phyloP scores from a whole-genome alignment of 495 filamentous ascomycete genomes.

The Zalerion maritima region DNA sequence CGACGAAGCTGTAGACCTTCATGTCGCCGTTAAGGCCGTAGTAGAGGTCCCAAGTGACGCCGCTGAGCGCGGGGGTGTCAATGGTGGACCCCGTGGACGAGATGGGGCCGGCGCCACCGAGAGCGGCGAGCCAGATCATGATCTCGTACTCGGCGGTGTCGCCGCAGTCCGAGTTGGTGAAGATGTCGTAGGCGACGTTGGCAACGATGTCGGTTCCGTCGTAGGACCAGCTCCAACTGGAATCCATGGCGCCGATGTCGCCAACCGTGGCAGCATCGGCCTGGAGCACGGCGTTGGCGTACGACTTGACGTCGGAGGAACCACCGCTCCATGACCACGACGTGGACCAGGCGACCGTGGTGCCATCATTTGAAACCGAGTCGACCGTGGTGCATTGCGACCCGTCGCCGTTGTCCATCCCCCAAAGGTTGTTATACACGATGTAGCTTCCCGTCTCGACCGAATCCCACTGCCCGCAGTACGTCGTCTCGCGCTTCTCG shows the following conservation, averaged over 20 bases:
- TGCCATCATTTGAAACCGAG: constrained; percentile 24
- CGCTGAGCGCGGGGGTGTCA: constrained; percentile 37
- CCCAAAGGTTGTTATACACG: constrained; percentile 44
- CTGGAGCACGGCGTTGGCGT: constrained; percentile 35
- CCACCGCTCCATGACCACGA: constrained; percentile 43
- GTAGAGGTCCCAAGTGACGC: constrained; percentile 38
- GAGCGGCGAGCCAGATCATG: constrained; percentile 55
- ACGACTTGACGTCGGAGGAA: constrained; percentile 42
- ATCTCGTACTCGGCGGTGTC: constrained; percentile 45
- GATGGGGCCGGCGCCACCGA: constrained; percentile 49
- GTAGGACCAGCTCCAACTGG: constrained; percentile 44
- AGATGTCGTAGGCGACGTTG: constrained; percentile 54
- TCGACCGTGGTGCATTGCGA: constrained; percentile 43
- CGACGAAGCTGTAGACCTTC: constrained; percentile 48
- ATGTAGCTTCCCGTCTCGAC: constrained; percentile 31
- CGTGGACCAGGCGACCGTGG: constrained; percentile 39
- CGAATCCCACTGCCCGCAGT: constrained; percentile 37
- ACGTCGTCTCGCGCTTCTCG: constrained; percentile 26
- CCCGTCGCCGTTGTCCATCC: constrained; percentile 26
- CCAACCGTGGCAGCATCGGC: constrained; percentile 32
- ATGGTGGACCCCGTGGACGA: constrained; percentile 39
- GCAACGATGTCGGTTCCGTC: constrained; percentile 38
- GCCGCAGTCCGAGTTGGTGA: constrained; percentile 32
- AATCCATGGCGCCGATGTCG: constrained; percentile 34
- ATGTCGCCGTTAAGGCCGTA: constrained; percentile 40